phyloP scores from a whole-genome alignment of 2,329 filamentous ascomycete genomes.

The Penicillium sp. region DNA sequence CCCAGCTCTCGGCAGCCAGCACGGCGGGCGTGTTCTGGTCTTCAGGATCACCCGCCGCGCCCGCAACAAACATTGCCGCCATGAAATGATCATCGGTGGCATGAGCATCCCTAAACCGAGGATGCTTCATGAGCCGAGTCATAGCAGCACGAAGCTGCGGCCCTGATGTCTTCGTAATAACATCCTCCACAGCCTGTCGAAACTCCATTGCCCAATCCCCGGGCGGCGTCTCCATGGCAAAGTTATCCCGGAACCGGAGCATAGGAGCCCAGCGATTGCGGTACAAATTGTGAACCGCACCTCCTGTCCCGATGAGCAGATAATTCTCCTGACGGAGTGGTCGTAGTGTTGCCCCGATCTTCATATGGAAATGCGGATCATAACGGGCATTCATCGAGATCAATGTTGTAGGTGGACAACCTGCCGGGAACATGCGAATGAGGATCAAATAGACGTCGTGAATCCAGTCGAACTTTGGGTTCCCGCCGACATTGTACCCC shows the following conservation, averaged over 20 bases:
- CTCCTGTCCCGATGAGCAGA: slow-evolving; percentile 62
- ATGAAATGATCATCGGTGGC: slow-evolving; percentile 72
- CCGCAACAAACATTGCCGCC: slow-evolving; percentile 64
- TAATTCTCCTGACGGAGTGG: slow-evolving; percentile 56
- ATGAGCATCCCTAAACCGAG: slow-evolving; percentile 65
- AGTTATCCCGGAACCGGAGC: slow-evolving; percentile 63
- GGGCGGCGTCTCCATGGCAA: slow-evolving; percentile 60
- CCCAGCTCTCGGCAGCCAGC: slow-evolving; percentile 62
- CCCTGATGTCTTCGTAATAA: slow-evolving; percentile 55
- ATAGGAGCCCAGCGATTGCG: slow-evolving; percentile 67
- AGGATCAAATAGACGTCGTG: slow-evolving; percentile 70
- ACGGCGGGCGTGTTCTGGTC: slow-evolving; percentile 40
- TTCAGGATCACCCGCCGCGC: slow-evolving; percentile 52
- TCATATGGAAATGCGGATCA: slow-evolving; percentile 58
- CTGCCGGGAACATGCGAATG: slow-evolving; percentile 66
- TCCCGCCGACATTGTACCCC: slow-evolving; percentile 56
- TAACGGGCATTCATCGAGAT: slow-evolving; percentile 57
- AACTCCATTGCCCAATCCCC: slow-evolving; percentile 65
- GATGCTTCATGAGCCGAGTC: slow-evolving; percentile 68
- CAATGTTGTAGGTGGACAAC: slow-evolving; percentile 66
- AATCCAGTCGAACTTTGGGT: slow-evolving; percentile 67
- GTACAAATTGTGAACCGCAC: slow-evolving; percentile 70
- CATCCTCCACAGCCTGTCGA: slow-evolving; percentile 64
- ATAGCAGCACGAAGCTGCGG: slow-evolving; percentile 56
- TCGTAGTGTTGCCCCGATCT: slow-evolving; percentile 58